phyloP scores from a whole-genome alignment of 306 rosid genomes.

The Quercus parvula region DNA sequence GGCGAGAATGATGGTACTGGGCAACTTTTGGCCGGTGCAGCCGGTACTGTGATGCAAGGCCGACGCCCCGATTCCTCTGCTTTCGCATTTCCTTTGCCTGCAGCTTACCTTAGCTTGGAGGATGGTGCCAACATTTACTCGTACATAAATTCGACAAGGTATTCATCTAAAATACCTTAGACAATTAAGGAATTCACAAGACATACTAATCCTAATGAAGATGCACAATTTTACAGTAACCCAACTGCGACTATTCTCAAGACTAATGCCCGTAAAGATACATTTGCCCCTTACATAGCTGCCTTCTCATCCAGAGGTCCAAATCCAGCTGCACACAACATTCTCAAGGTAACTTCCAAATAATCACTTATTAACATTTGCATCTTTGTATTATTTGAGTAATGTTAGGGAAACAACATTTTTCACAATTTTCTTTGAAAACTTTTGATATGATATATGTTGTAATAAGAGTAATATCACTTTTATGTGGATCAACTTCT shows the following conservation, averaged over 20 bases:
- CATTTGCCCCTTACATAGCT: conserved; percentile 28
- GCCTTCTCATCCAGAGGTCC: conserved; percentile 64
- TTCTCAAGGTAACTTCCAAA: background rate
- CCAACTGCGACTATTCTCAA: conserved; percentile 42
- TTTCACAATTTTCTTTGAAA: too few relatives aligned
- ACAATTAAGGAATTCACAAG: background rate
- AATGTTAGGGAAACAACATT: too few relatives aligned
- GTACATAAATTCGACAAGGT: conserved; percentile 29
- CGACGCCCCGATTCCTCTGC: background rate
- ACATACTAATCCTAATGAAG: background rate
- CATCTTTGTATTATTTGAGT: too few relatives aligned
- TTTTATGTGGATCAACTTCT: too few relatives aligned
- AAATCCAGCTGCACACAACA: conserved; percentile 27
- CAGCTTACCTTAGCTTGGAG: background rate
- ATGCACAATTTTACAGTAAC: conserved; percentile 8
- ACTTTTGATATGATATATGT: too few relatives aligned
- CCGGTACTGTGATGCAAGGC: conserved; percentile 26
- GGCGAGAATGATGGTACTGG: accelerated
- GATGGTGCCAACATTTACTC: background rate
- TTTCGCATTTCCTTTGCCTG: conserved; percentile 17
- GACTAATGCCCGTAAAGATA: conserved; percentile 20
- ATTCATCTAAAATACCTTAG: background rate
- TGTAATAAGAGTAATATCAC: too few relatives aligned
- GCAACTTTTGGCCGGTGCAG: conserved; percentile 5
- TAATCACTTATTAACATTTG: too few relatives aligned